Evolutionary conservation across 345 rosid genomes (phyloP).

Genomic region (Aquilaria yunnanensis): DNA sequence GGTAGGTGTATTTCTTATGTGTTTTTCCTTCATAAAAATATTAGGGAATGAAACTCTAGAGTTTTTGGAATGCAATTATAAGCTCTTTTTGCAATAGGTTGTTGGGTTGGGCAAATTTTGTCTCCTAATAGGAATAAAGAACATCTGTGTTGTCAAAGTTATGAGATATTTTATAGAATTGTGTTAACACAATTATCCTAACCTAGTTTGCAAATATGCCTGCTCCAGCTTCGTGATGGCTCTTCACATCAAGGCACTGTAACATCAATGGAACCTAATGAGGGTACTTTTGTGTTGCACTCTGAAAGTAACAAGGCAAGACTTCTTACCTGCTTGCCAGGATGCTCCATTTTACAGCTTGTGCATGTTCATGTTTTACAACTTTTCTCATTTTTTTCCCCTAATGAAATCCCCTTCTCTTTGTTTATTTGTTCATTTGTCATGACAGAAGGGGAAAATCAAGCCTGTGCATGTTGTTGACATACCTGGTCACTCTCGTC

Average conservation of each 20-base stretch:
- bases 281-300: slow-evolving; percentile 66
- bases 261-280: slow-evolving; percentile 95
- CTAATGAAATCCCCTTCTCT: neutral
- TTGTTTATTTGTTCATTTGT: slow-evolving; percentile 2
- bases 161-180: no score
- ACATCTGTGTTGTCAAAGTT: no score
- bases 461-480: slow-evolving; percentile 85
- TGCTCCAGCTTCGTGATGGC: slow-evolving; percentile 85
- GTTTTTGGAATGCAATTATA: no score
- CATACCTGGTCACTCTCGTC: slow-evolving; percentile 94
- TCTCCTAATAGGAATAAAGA: no score
- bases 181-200: slow-evolving; percentile 9
- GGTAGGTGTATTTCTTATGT: slow-evolving; percentile 26
- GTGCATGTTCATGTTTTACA: neutral
- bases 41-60: neutral
- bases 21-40: slow-evolving; percentile 11
- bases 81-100: no score
- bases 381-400: neutral
- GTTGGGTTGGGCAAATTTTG: no score
- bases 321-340: slow-evolving; percentile 11
- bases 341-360: neutral
- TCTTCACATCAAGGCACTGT: slow-evolving; percentile 83
- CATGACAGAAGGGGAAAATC: slow-evolving; percentile 55
- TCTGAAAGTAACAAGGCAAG: slow-evolving; percentile 63
- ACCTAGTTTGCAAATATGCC: neutral